Conservation (phyloP, 305 asterid species). For the Galium porrigens region DNA sequence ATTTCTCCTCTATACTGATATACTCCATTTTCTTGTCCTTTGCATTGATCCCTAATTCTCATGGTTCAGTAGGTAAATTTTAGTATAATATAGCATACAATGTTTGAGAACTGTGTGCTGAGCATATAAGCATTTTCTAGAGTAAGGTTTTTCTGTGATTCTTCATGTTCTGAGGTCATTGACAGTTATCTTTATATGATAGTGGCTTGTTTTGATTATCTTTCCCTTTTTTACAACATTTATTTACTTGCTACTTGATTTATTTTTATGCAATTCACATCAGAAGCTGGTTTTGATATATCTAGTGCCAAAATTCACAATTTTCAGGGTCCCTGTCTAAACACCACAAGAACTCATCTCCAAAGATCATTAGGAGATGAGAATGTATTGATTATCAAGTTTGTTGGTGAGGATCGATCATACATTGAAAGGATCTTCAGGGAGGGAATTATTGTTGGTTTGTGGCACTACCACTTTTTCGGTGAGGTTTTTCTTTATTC, state of each 20-base stretch:
- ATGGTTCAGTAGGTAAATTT: neutral
- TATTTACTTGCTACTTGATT: neutral
- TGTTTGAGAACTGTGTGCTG: neutral
- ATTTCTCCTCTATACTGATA: neutral
- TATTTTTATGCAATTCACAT: neutral
- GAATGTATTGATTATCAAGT: constrained; percentile 47
- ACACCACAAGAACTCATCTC: constrained; percentile 38
- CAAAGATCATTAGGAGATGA: constrained; percentile 60
- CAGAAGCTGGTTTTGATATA: neutral
- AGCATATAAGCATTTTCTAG: neutral
- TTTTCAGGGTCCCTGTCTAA: constrained; percentile 54
- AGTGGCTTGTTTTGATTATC: neutral
- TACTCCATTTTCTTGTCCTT: neutral
- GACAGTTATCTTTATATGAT: neutral
- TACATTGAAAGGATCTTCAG: constrained; percentile 19
- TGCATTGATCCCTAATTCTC: neutral
- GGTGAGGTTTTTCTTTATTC: constrained; percentile 29
- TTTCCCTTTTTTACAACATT: neutral
- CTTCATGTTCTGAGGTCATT: neutral
- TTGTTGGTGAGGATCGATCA: constrained; percentile 23
- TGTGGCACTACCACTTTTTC: constrained; percentile 45
- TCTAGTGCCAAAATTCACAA: neutral
- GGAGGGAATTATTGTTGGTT: constrained; percentile 59
- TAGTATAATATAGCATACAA: neutral
- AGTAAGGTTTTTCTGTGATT: neutral